Evolutionary conservation across 768 basidiomycete species (phyloP).

Genomic region (Amanita inopinata): DNA sequence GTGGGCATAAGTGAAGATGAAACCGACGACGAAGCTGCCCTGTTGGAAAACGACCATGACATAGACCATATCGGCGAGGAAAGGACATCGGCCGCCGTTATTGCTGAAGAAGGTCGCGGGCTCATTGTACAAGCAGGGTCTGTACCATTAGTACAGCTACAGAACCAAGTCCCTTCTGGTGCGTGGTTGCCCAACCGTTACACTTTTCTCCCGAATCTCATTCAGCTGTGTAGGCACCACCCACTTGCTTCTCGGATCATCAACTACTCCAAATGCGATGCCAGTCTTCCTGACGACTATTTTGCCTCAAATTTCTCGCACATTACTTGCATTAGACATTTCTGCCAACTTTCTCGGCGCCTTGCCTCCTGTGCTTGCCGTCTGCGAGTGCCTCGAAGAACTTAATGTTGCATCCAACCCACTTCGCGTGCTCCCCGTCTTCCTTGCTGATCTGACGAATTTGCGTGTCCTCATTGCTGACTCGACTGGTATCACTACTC

Average conservation of each 20-base stretch:
- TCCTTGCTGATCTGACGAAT: conserved; percentile 65
- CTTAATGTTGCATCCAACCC: conserved; percentile 90
- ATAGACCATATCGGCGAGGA: conserved; percentile 47
- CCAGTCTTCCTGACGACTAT: conserved; percentile 61
- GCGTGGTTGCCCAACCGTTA: conserved; percentile 18
- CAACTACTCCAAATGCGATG: conserved; percentile 66
- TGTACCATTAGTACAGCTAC: conserved; percentile 47
- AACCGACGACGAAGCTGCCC: conserved; percentile 35
- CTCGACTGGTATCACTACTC: conserved; percentile 66
- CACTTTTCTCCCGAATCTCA: conserved; percentile 9
- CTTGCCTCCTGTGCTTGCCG: conserved; percentile 74
- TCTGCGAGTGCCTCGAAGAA: conserved; percentile 80
- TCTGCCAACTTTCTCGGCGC: conserved; percentile 80
- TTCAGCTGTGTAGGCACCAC: conserved; percentile 61
- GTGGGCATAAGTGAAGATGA: conserved; percentile 48
- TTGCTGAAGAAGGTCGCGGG: conserved; percentile 81
- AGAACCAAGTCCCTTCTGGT: conserved; percentile 57
- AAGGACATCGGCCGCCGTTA: conserved; percentile 64
- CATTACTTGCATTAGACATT: conserved; percentile 88
- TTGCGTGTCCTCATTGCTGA: conserved; percentile 92
- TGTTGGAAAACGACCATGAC: conserved; percentile 29
- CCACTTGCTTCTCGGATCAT: conserved; percentile 84
- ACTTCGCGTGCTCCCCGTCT: conserved; percentile 83
- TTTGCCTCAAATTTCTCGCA: conserved; percentile 63
- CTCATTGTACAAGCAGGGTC: conserved; percentile 69